These are phyloP conservation scores for Flammula alnicola DNA, from an alignment of 1,284 basidiomycete genomes.

Conservation along the genomic window DNA sequence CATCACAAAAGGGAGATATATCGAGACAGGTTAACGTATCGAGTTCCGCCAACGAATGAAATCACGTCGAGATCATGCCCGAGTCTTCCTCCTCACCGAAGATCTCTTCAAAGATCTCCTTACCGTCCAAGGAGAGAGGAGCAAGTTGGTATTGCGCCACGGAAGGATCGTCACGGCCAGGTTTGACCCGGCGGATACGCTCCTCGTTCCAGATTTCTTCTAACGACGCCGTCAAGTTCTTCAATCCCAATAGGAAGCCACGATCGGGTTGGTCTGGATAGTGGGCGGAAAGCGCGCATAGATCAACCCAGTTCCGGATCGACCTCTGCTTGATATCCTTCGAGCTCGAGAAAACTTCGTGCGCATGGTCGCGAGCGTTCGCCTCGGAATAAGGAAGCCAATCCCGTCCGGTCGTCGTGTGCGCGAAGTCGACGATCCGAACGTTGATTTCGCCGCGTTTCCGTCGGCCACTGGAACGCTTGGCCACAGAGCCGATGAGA, in stretches of 20 bases:
- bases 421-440: slow-evolving; percentile 98
- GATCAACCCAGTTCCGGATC: slow-evolving; percentile 81
- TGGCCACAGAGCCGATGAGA: slow-evolving; percentile 63
- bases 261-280: slow-evolving; percentile 89
- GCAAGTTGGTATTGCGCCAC: slow-evolving; percentile 55
- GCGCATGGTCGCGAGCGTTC: slow-evolving; percentile 35
- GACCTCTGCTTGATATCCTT: slow-evolving; percentile 81
- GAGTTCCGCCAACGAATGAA: background rate
- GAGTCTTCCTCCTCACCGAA: slow-evolving; percentile 70
- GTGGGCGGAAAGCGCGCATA: slow-evolving; percentile 93
- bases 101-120: slow-evolving; percentile 77
- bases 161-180: slow-evolving; percentile 60
- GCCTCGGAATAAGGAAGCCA: slow-evolving; percentile 72
- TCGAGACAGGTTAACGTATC: background rate
- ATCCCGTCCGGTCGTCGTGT: slow-evolving; percentile 95
- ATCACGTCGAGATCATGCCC: slow-evolving; percentile 74
- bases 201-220: slow-evolving; percentile 87
- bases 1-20: slow-evolving; percentile 11
- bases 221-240: slow-evolving; percentile 76
- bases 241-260: slow-evolving; percentile 92
- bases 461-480: slow-evolving; percentile 61
- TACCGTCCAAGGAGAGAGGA: slow-evolving; percentile 67
- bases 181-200: slow-evolving; percentile 69
- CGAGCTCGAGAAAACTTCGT: slow-evolving; percentile 56
- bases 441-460: slow-evolving; percentile 93